These are phyloP conservation scores for Rhodotorula sp. DNA, from an alignment of 1,284 basidiomycete species.

Conservation along the genomic window DNA sequence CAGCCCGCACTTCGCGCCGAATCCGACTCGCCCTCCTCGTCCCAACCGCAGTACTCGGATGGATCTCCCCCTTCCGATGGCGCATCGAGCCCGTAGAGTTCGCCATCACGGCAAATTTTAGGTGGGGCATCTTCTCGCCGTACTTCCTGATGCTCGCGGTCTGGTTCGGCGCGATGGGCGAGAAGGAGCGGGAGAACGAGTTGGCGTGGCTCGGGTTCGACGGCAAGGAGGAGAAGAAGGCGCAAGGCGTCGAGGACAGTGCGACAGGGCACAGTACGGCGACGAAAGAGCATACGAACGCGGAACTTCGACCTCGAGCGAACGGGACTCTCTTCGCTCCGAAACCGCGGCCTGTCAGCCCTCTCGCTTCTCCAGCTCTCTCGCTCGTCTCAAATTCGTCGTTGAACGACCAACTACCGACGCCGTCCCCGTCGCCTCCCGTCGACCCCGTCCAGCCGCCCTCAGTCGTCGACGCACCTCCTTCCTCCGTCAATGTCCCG, in stretches of 20 bases:
- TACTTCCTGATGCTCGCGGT: conserved; percentile 21
- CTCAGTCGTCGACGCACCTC: neutral
- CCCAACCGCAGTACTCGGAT: conserved; percentile 4
- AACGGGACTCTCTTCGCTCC: neutral
- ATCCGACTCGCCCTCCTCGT: conserved; percentile 8
- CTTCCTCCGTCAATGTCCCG: neutral
- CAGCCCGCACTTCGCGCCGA: conserved; percentile 2
- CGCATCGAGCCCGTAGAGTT: conserved; percentile 16
- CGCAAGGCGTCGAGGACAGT: too few relatives aligned
- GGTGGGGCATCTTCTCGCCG: conserved; percentile 23
- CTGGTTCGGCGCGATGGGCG: conserved; percentile 9
- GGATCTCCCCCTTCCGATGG: conserved; percentile 7
- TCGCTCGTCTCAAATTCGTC: neutral
- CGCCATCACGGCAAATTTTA: conserved; percentile 23
- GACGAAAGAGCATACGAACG: too few relatives aligned
- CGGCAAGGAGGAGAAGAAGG: neutral
- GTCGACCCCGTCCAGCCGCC: conserved; percentile 13
- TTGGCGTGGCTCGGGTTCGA: conserved; percentile 24
- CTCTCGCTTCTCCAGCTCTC: neutral
- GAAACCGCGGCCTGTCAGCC: neutral
- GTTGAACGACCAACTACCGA: conserved; percentile 10
- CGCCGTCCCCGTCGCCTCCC: conserved; percentile 20
- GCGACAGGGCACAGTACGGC: neutral
- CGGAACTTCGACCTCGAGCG: neutral
- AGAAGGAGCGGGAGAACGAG: neutral